Conservation (phyloP, 2,329 filamentous ascomycete genomes). For the Cordyceps javanica region DNA sequence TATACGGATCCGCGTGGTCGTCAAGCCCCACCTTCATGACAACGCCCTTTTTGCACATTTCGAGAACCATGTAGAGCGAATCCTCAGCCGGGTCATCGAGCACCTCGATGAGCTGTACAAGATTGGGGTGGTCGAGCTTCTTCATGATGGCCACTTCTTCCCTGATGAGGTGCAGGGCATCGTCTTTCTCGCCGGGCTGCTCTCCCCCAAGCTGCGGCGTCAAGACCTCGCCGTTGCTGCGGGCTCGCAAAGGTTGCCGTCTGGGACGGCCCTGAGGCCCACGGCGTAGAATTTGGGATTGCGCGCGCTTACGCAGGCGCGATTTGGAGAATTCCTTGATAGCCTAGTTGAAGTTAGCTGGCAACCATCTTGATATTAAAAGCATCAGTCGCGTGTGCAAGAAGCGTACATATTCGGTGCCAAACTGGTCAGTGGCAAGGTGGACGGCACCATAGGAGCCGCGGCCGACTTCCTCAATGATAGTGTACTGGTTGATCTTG, state of each 20-base stretch:
- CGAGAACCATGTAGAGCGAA: slow-evolving; percentile 95
- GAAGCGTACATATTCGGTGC: slow-evolving; percentile 88
- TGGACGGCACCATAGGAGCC: slow-evolving; percentile 95
- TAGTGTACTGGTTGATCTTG: slow-evolving; percentile 89
- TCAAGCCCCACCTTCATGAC: slow-evolving; percentile 94
- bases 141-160: slow-evolving; percentile 99
- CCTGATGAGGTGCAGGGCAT: slow-evolving; percentile 78
- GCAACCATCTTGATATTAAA: background rate
- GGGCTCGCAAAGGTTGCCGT: slow-evolving; percentile 12
- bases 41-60: slow-evolving; percentile 98
- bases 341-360: slow-evolving; percentile 51
- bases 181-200: slow-evolving; percentile 52
- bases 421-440: slow-evolving; percentile 82
- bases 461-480: slow-evolving; percentile 91
- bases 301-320: slow-evolving; percentile 78
- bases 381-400: background rate
- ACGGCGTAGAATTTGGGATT: slow-evolving; percentile 73
- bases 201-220: slow-evolving; percentile 23
- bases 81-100: slow-evolving; percentile 93
- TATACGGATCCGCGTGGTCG: slow-evolving; percentile 74
- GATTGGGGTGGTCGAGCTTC: slow-evolving; percentile 88
- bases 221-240: slow-evolving; percentile 22
- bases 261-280: slow-evolving; percentile 40
- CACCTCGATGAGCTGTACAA: slow-evolving; percentile 91
- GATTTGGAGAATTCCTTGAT: slow-evolving; percentile 98